These are phyloP conservation scores for Beta corolliflora DNA, from an alignment of 179 eudicot species.

Conservation along the genomic window DNA sequence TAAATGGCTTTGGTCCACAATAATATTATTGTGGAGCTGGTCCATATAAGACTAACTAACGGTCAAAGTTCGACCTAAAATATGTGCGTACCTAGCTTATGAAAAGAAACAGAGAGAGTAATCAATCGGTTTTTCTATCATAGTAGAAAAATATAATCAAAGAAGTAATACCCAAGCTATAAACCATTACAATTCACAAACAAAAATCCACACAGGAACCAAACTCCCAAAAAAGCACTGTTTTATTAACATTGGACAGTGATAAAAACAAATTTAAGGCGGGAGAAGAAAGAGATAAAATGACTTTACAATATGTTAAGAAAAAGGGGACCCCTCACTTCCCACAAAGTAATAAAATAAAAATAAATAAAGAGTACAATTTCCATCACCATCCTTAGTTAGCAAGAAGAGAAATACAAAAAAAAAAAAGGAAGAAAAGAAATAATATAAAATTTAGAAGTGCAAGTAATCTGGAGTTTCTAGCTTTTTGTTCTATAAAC, in stretches of 20 bases:
- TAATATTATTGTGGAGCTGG: no score
- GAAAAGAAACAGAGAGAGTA: no score
- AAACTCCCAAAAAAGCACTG: neutral
- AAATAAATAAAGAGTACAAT: constrained; percentile 5
- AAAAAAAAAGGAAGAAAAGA: constrained; percentile 2
- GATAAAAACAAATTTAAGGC: constrained; percentile 6
- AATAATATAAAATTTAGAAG: constrained; percentile 26
- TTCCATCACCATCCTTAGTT: constrained; percentile 15
- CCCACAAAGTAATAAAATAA: neutral
- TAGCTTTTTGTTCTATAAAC: constrained; percentile 60
- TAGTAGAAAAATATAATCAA: no score
- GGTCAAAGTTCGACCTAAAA: no score
- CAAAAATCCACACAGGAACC: constrained; percentile 14
- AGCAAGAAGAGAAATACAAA: constrained; percentile 9
- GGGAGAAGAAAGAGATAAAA: constrained; percentile 2
- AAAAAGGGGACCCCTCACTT: neutral
- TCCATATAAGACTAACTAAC: no score
- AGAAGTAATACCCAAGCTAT: no score
- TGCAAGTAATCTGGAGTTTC: constrained; percentile 48
- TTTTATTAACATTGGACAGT: neutral
- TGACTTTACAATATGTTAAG: neutral
- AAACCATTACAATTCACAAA: neutral
- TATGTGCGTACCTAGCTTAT: no score
- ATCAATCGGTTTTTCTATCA: no score
- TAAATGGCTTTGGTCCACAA: no score